Base-by-base conservation (phyloP, 441 rosid genomes). In the Theobroma grandiflorum region DNA sequence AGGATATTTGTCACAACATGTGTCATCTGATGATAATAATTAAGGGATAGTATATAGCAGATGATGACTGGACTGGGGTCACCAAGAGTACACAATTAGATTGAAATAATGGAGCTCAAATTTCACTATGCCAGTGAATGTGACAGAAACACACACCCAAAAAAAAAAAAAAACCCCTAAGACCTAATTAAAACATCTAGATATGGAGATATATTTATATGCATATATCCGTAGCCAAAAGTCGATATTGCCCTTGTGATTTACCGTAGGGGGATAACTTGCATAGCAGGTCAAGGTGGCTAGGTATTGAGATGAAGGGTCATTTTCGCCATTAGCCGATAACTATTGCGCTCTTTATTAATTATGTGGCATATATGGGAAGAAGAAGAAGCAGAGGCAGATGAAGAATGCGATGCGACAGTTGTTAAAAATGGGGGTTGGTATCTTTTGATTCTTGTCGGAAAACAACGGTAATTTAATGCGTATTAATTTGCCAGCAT, bases 61-160 rank as follows among this genome's bases (percentile, higher is more conserved):
- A 87, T 73, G 83, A 85, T 84, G 86, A 85, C 89, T 82, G 80
- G 86, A 74, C 81, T 84, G 88, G 85, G 88, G 86, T 78, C 87
- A 18, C 78, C 63, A 69, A 74, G 26, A 45, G 22, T 42, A 42
- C 67, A 65, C 72, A 79, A 49, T 62, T 49, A 42, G 66, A 76
- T 79, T 45, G 74, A 81, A 82, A 85, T 87, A 83, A 84, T 90
- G 73, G 81, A 86, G 67, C 64, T 55, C 72, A 9, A 57, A 12
- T 75, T 63, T 59, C 67, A 73, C 37, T 55, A 31, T 52, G 37
- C 6, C 47, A 43, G 2, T 65, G 47, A 77, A 7, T 26, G 43
- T 8, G 83, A 62, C 73, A 53, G 31, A 26, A 26, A 26, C 31
- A 26, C 31, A 26, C 31, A 26, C 31, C 49, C 49, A 40, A 6